Percentiles rank a stretch among this genome's conserved stretches.
Conservation (phyloP, 371 early-diverging fungal species). For the Mortierella sp. region DNA sequence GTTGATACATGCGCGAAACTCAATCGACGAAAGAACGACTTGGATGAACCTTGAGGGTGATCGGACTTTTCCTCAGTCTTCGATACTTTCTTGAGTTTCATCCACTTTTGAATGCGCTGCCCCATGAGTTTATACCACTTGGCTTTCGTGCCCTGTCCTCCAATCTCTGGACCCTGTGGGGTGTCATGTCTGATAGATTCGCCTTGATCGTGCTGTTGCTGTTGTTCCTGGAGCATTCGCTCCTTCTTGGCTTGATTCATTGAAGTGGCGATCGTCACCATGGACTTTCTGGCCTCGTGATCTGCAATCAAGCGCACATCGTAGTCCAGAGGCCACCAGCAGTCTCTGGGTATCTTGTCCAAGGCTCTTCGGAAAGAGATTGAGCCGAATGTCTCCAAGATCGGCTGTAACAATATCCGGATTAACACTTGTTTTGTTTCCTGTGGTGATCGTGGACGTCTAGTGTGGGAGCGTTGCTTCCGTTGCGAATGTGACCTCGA, state of each 20-base stretch:
- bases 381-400: conserved; percentile 30
- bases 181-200: background rate
- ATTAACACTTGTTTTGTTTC: conserved; percentile 30
- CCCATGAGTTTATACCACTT: background rate
- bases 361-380: conserved; percentile 40
- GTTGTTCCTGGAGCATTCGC: background rate
- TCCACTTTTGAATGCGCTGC: conserved; percentile 1
- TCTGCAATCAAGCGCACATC: conserved; percentile 31
- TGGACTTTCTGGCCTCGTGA: conserved; percentile 28
- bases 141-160: background rate
- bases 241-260: conserved; percentile 5
- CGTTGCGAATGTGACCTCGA: background rate
- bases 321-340: conserved; percentile 48
- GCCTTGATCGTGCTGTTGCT: conserved; percentile 5
- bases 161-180: background rate
- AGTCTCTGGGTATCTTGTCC: conserved; percentile 36
- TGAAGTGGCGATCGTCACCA: conserved; percentile 15
- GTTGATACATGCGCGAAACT: background rate
- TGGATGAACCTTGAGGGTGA: background rate
- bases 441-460: conserved; percentile 3
- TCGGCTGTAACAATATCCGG: conserved; percentile 18
- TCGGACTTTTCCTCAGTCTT: conserved; percentile 3
- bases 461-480: background rate
- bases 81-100: background rate
- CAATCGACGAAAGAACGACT: conserved; percentile 16